Evolutionary conservation across 768 basidiomycete genomes (phyloP).

Genomic region (Lepiota brunneoincarnata): DNA sequence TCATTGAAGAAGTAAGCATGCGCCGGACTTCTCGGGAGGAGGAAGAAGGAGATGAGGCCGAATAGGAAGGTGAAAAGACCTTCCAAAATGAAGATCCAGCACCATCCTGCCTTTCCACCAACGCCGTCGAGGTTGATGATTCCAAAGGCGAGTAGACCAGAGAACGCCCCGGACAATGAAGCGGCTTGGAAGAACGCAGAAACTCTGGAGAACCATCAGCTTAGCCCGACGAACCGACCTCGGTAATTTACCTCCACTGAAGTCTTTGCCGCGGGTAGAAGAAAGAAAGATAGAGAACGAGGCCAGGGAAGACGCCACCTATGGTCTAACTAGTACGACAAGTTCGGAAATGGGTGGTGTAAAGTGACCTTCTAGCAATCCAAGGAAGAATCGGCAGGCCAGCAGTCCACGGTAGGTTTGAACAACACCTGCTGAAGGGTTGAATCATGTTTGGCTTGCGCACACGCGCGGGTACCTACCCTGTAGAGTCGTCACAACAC

Average conservation of each 20-base stretch:
- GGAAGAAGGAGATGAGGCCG: conserved; percentile 47
- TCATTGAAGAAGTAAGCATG: conserved; percentile 48
- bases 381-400: conserved; percentile 49
- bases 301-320: conserved; percentile 59
- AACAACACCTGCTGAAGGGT: conserved; percentile 38
- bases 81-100: conserved; percentile 69
- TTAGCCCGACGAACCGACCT: conserved; percentile 6
- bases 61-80: conserved; percentile 63
- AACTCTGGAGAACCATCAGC: conserved; percentile 31
- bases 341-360: neutral
- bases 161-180: conserved; percentile 64
- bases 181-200: conserved; percentile 50
- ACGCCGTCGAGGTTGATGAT: conserved; percentile 65
- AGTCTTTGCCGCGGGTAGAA: conserved; percentile 52
- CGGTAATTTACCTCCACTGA: conserved; percentile 40
- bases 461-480: conserved; percentile 31
- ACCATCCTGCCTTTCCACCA: conserved; percentile 55
- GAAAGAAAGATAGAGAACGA: conserved; percentile 54
- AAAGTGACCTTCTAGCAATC: conserved; percentile 42
- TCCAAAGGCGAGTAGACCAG: conserved; percentile 64
- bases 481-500: conserved; percentile 62
- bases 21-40: conserved; percentile 35
- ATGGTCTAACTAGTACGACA: neutral
- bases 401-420: conserved; percentile 41
- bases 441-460: conserved; percentile 1